These are phyloP conservation scores for Rosa chinensis DNA, from an alignment of 306 rosid genomes.

Conservation along the genomic window DNA sequence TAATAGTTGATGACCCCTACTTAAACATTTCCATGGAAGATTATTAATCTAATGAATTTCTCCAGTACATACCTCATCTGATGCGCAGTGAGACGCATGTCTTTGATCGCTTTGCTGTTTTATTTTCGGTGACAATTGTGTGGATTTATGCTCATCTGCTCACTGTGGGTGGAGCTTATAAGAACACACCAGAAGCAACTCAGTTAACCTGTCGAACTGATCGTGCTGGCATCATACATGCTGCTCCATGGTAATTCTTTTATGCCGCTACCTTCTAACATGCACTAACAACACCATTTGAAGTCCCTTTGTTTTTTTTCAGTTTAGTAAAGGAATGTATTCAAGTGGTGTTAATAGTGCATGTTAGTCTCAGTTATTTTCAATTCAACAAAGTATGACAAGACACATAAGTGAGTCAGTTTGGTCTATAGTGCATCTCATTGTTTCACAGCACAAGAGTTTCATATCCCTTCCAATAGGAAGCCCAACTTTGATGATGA, in stretches of 20 bases:
- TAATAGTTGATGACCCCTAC: background rate
- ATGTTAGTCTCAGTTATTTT: background rate
- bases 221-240: slow-evolving; percentile 81
- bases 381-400: background rate
- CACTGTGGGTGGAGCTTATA: slow-evolving; percentile 90
- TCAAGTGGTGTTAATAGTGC: background rate
- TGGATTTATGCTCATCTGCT: slow-evolving; percentile 88
- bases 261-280: slow-evolving; percentile 9
- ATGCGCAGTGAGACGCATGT: slow-evolving; percentile 51
- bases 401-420: slow-evolving; percentile 6
- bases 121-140: slow-evolving; percentile 75
- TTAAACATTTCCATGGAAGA: background rate
- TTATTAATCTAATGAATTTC: slow-evolving; percentile 15
- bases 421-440: background rate
- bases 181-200: slow-evolving; percentile 46
- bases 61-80: slow-evolving; percentile 84
- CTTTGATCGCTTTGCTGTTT: slow-evolving; percentile 76
- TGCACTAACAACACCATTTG: background rate
- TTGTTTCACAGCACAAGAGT: slow-evolving; percentile 55
- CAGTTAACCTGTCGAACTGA: slow-evolving; percentile 87
- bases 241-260: slow-evolving; percentile 76
- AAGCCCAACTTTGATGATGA: slow-evolving; percentile 78
- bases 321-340: background rate
- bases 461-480: slow-evolving; percentile 84
- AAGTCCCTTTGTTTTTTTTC: background rate